These are phyloP conservation scores for Cryphonectria nitschkei DNA, from an alignment of 2,329 filamentous ascomycete genomes.

Conservation along the genomic window DNA sequence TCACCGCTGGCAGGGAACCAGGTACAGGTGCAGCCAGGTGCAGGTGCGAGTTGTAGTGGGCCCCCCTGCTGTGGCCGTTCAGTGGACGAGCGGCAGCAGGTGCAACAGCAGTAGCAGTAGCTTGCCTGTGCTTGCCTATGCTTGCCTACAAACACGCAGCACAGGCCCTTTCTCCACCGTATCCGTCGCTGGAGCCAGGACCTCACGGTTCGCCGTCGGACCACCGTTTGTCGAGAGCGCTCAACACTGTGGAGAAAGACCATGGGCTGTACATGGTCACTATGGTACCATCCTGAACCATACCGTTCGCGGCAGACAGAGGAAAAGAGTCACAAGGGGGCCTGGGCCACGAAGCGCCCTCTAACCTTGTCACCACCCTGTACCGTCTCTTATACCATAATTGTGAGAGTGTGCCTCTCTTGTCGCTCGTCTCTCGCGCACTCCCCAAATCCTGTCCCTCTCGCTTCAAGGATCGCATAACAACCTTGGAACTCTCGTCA, in stretches of 20 bases:
- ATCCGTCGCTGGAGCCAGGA: neutral
- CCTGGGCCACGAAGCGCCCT: conserved; percentile 7
- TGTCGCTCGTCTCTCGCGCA: neutral
- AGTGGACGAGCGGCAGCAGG: neutral
- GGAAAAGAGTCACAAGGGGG: conserved; percentile 7
- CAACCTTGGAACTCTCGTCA: conserved; percentile 2
- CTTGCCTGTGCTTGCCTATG: no score
- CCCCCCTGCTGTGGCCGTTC: neutral
- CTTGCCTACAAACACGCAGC: neutral
- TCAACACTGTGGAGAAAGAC: neutral
- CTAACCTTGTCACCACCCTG: conserved; percentile 4
- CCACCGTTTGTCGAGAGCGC: neutral
- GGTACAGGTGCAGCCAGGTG: neutral
- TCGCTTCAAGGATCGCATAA: neutral
- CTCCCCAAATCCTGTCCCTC: neutral
- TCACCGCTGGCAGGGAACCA: neutral
- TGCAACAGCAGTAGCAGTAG: neutral
- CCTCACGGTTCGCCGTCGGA: neutral
- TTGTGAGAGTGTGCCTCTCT: neutral
- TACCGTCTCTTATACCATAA: conserved; percentile 2
- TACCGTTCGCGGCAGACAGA: neutral
- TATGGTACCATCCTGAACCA: conserved; percentile 5
- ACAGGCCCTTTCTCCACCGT: neutral
- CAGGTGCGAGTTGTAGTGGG: neutral
- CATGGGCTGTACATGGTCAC: neutral